phyloP scores from a whole-genome alignment of 2,329 filamentous ascomycete species.

The Diaporthe australafricana region DNA sequence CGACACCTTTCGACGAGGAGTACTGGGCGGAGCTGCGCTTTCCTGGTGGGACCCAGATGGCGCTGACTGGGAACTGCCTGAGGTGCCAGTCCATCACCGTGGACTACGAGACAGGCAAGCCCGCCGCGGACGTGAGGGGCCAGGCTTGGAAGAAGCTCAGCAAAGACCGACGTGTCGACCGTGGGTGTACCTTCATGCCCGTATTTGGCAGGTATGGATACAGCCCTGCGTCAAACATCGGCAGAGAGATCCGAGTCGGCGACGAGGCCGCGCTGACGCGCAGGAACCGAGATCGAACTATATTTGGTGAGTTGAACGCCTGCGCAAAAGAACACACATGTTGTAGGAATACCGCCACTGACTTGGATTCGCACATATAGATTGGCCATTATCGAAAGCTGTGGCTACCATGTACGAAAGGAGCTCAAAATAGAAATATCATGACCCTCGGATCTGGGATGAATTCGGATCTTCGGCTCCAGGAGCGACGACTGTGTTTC shows the following conservation, averaged over 20 bases:
- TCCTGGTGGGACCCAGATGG: neutral
- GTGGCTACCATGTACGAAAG: constrained; percentile 20
- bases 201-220: constrained; percentile 21
- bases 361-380: neutral
- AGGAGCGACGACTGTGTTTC: no score
- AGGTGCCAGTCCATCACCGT: constrained; percentile 24
- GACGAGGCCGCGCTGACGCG: constrained; percentile 11
- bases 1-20: constrained; percentile 10
- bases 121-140: constrained; percentile 6
- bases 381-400: constrained; percentile 6
- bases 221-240: neutral
- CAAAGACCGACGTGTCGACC: constrained; percentile 11
- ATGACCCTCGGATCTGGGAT: neutral
- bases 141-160: constrained; percentile 22
- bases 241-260: constrained; percentile 3
- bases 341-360: neutral
- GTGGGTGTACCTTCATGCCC: constrained; percentile 6
- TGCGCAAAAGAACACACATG: neutral
- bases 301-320: neutral
- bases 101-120: constrained; percentile 25
- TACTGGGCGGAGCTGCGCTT: constrained; percentile 21
- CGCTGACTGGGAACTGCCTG: constrained; percentile 13
- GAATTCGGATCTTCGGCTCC: neutral
- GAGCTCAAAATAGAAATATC: neutral
- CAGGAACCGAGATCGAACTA: constrained; percentile 6